Base-by-base conservation (phyloP, 164 flowering plant species). In the Piper longum region DNA sequence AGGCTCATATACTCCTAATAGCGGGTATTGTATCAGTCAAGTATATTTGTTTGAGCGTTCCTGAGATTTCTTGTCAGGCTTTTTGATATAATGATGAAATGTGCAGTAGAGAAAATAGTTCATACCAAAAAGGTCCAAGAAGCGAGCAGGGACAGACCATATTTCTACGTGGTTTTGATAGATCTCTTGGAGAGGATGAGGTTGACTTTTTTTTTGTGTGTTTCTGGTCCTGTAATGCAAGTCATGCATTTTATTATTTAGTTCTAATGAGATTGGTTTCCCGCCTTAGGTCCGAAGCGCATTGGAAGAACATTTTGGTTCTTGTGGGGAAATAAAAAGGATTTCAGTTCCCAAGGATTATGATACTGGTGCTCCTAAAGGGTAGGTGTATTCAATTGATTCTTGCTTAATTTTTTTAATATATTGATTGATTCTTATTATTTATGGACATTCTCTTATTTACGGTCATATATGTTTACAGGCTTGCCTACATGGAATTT, bases 401-500 rank as follows among this genome's bases (percentile, higher is more conserved):
- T 4, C 3, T 48, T 48, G 11, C 52, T 48, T 0, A 26, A 2
- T 26, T 26, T 26, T 26, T 26, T 26, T 26, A 26, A 26, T 26
- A 26, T 26, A 26, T 26, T 26, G 36, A 26, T 26, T 26, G 36
- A 26, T 26, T 48, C 52, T 14, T 48, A 48, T 9, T 14, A 48
- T 48, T 8, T 1, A 12, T 48, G 9, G 12, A 48, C 12, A 3
- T 14, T 12, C 52, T 48, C 12, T 9, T 48, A 2, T 2, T 48
- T 14, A 48, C 52, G 14, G 0, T 48, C 12, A 48, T 26, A 26
- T 2, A 12, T 48, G 14, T 48, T 48, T 48, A 43, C 85, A 95
- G 99, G 72, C 69, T 85, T 36, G 96, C 97, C 4, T 95, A 90
- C 69, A 43, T 95, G 36, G 88, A 85, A 14, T 87, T 85, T 66